Percentiles rank a stretch among this genome's conserved stretches.
phyloP scores from a whole-genome alignment of 148 eudicot genomes.

The Spergularia marina region DNA sequence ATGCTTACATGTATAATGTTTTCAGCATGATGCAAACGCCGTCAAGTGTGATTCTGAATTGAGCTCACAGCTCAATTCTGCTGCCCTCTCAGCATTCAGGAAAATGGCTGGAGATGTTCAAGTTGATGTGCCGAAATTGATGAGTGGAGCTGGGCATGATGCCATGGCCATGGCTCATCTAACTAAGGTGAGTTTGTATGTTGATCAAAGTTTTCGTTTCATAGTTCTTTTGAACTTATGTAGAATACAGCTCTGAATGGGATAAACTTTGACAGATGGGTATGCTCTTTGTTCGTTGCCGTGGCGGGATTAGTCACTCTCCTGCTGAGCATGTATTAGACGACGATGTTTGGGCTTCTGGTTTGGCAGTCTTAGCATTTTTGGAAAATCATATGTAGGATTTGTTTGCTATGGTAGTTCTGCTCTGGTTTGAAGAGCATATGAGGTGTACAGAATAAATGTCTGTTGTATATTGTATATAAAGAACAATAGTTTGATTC shows the following conservation, averaged over 20 bases:
- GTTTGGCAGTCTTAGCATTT: slow-evolving; percentile 69
- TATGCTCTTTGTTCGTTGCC: slow-evolving; percentile 95
- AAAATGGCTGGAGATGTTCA: slow-evolving; percentile 55
- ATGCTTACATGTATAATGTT: neutral
- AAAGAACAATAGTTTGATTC: neutral
- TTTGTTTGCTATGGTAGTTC: neutral
- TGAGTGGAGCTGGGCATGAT: slow-evolving; percentile 99
- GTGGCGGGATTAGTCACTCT: slow-evolving; percentile 96
- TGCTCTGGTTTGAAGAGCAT: slow-evolving; percentile 17
- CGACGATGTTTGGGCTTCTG: slow-evolving; percentile 95
- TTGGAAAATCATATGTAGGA: slow-evolving; percentile 59
- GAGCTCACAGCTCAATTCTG: slow-evolving; percentile 70
- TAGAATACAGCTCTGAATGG: slow-evolving; percentile 6
- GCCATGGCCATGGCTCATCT: slow-evolving; percentile 99
- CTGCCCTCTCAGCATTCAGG: slow-evolving; percentile 59
- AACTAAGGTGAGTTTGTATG: slow-evolving; percentile 49
- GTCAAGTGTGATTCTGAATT: slow-evolving; percentile 69
- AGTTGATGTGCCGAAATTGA: slow-evolving; percentile 68
- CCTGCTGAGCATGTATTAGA: slow-evolving; percentile 83
- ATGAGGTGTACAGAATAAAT: slow-evolving; percentile 27
- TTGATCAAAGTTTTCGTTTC: neutral
- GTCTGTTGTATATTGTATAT: slow-evolving; percentile 14
- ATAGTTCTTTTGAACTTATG: neutral
- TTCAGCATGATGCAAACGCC: slow-evolving; percentile 92
- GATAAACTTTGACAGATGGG: slow-evolving; percentile 48